Percentiles rank a stretch among this genome's conserved stretches.
Conservation (phyloP, 306 rosid species). For the Glycine tomentella region DNA sequence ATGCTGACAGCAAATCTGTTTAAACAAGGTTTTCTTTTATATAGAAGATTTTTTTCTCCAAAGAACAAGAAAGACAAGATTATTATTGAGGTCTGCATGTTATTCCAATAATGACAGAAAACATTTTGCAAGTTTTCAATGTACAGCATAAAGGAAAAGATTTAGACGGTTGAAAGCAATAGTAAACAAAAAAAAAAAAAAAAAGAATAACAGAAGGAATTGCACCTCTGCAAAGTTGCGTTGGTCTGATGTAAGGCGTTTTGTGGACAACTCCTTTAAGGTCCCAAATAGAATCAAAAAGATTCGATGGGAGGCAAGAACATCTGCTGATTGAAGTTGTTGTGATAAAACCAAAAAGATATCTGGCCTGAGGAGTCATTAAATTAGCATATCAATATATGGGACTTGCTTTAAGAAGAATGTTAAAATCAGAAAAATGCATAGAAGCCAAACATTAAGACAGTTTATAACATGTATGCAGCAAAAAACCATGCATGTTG, state of each 20-base stretch:
- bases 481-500: constrained; percentile 14
- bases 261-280: constrained; percentile 88
- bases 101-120: constrained; percentile 15
- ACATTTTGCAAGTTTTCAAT: constrained; percentile 21
- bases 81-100: constrained; percentile 6
- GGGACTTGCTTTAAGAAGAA: constrained; percentile 43
- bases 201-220: constrained; percentile 22
- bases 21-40: constrained; percentile 33
- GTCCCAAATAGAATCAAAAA: constrained; percentile 84
- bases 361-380: constrained; percentile 86
- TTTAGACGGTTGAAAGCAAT: constrained; percentile 23
- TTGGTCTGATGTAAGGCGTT: constrained; percentile 86
- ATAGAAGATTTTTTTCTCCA: constrained; percentile 10
- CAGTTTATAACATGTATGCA: constrained; percentile 15
- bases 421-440: constrained; percentile 35
- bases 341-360: constrained; percentile 82
- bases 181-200: constrained; percentile 1
- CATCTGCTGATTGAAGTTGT: constrained; percentile 87
- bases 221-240: constrained; percentile 89
- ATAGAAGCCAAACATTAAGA: constrained; percentile 25
- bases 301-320: constrained; percentile 82
- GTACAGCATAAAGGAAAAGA: constrained; percentile 36
- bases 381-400: constrained; percentile 51
- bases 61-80: constrained; percentile 5
- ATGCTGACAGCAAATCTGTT: constrained; percentile 9